Conservation (phyloP, 768 basidiomycete genomes). For the Kwoniella dejecticola region DNA sequence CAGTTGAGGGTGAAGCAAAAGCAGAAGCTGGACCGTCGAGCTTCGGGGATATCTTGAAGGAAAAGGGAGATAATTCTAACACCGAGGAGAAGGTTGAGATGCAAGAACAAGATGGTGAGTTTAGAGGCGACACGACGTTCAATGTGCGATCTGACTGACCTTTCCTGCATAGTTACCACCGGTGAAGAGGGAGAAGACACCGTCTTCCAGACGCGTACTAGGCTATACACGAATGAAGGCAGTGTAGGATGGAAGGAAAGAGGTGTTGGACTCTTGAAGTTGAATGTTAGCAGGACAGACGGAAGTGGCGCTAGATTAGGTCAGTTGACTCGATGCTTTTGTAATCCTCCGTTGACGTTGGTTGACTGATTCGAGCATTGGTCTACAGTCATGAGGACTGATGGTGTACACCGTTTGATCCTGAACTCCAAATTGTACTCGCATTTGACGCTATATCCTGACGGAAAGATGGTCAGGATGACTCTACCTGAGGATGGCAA, state of each 20-base stretch:
- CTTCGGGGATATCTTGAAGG: conserved; percentile 50
- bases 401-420: conserved; percentile 57
- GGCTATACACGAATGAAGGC: conserved; percentile 54
- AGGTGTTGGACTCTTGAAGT: conserved; percentile 54
- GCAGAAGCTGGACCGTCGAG: conserved; percentile 28
- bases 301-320: conserved; percentile 53
- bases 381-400: conserved; percentile 57
- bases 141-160: not conserved
- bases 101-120: conserved; percentile 56
- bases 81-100: conserved; percentile 50
- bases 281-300: conserved; percentile 51
- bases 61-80: conserved; percentile 29
- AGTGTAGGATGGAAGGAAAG: conserved; percentile 56
- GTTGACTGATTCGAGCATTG: not conserved
- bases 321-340: conserved; percentile 30
- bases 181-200: conserved; percentile 58
- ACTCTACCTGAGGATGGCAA: conserved; percentile 44
- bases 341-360: not conserved
- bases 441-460: conserved; percentile 49
- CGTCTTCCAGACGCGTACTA: conserved; percentile 53
- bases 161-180: conserved; percentile 46
- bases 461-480: conserved; percentile 51
- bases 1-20: conserved; percentile 17
- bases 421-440: conserved; percentile 56
- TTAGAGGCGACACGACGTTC: not conserved